phyloP scores from a whole-genome alignment of 2,329 filamentous ascomycete species.

The Orbilia ellipsospora region DNA sequence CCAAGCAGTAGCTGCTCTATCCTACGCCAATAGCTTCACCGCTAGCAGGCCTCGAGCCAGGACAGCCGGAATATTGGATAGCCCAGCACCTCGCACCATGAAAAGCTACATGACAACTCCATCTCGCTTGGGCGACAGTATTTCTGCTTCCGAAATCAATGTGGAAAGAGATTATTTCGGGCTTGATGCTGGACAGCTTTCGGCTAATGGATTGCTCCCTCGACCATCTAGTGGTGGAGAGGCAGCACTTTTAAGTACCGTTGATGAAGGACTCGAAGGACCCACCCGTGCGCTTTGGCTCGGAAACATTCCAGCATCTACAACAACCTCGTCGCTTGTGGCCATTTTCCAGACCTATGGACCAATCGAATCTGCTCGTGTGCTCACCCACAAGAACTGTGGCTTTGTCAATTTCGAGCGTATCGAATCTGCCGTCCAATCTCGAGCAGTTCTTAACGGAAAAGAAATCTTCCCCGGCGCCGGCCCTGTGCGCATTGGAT shows the following conservation, averaged over 20 bases:
- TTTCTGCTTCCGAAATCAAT: conserved; percentile 79
- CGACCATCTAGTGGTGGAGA: conserved; percentile 74
- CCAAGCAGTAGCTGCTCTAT: conserved; percentile 63
- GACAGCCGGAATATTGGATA: conserved; percentile 90
- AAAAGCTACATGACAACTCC: conserved; percentile 81
- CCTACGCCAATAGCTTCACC: conserved; percentile 72
- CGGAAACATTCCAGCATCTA: conserved; percentile 95
- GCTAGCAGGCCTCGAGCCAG: conserved; percentile 85
- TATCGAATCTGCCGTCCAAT: conserved; percentile 87
- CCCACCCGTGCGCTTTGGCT: conserved; percentile 96
- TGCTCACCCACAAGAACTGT: conserved; percentile 98
- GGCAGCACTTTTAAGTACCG: conserved; percentile 72
- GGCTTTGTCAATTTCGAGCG: conserved; percentile 98
- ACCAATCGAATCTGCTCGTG: conserved; percentile 87
- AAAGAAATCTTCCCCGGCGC: conserved; percentile 99
- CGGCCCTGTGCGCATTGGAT: conserved; percentile 93
- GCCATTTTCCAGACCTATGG: conserved; percentile 97
- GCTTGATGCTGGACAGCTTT: conserved; percentile 78
- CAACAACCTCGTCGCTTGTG: conserved; percentile 91
- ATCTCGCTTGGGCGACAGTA: conserved; percentile 78
- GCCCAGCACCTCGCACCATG: conserved; percentile 73
- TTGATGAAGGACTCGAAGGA: conserved; percentile 81
- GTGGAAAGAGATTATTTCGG: conserved; percentile 63
- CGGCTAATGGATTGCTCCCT: conserved; percentile 83
- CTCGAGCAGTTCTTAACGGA: conserved; percentile 87